phyloP scores from a whole-genome alignment of 164 flowering plant species.

The Vitis cinerea region DNA sequence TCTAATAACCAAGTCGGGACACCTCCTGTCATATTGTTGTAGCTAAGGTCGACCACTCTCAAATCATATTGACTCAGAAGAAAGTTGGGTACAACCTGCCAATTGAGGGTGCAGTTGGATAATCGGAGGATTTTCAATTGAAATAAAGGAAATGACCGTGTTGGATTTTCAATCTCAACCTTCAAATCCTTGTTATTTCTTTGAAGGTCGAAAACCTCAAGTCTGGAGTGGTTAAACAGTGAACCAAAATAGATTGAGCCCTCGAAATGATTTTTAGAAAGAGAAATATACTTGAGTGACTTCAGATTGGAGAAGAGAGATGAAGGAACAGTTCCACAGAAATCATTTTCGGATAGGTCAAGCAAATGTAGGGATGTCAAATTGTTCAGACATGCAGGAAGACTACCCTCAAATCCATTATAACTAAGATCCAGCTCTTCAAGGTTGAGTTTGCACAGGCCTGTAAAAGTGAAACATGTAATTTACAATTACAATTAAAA shows the following conservation, averaged over 20 bases:
- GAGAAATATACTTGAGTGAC: background rate
- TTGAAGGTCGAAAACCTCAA: background rate
- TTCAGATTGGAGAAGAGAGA: background rate
- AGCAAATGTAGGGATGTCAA: conserved; percentile 3
- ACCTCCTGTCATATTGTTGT: conserved; percentile 2
- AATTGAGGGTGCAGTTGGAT: too few relatives aligned
- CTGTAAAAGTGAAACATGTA: background rate
- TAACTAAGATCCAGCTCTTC: background rate
- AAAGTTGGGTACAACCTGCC: conserved; percentile 5
- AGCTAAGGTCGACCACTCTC: conserved; percentile 1
- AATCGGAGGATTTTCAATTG: too few relatives aligned
- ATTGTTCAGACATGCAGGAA: conserved; percentile 7
- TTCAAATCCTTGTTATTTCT: too few relatives aligned
- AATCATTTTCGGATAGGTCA: background rate
- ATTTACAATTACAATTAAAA: too few relatives aligned
- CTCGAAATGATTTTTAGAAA: background rate
- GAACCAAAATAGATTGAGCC: background rate
- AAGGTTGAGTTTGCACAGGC: conserved; percentile 2
- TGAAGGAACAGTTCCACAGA: background rate
- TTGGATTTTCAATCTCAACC: too few relatives aligned
- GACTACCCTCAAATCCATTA: background rate
- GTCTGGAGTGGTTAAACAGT: conserved; percentile 4
- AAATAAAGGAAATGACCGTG: too few relatives aligned
- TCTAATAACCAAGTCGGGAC: conserved; percentile 21
- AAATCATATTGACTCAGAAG: conserved; percentile 13